These are phyloP conservation scores for Spizellomyces sp. DNA, from an alignment of 192 early-diverging fungal genomes.

Conservation along the genomic window DNA sequence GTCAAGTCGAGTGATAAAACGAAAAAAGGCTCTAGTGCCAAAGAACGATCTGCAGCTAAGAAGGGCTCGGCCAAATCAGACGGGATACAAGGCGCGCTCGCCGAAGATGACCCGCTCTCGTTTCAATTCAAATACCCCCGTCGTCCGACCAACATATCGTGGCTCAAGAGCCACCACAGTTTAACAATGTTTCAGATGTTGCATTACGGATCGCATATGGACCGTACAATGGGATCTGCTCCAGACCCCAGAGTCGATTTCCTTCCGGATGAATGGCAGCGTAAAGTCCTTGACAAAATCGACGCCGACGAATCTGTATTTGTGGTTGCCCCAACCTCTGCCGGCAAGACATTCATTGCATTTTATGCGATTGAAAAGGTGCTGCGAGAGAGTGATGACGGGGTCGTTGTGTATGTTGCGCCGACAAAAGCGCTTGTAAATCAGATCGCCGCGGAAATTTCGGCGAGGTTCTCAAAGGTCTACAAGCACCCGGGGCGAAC, in stretches of 20 bases:
- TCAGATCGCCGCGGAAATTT: slow-evolving; percentile 49
- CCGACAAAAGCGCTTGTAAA: slow-evolving; percentile 53
- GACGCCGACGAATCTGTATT: slow-evolving; percentile 46
- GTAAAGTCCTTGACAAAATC: slow-evolving; percentile 35
- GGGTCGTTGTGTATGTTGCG: slow-evolving; percentile 48
- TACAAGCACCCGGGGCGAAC: slow-evolving; percentile 26
- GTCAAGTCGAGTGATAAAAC: slow-evolving; percentile 1
- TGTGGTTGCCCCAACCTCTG: slow-evolving; percentile 45
- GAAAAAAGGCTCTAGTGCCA: background rate
- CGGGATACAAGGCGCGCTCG: background rate
- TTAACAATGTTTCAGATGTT: slow-evolving; percentile 35
- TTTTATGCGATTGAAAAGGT: slow-evolving; percentile 56
- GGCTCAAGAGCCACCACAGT: slow-evolving; percentile 16
- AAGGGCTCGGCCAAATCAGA: slow-evolving; percentile 5
- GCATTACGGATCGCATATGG: slow-evolving; percentile 36
- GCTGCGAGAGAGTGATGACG: slow-evolving; percentile 38
- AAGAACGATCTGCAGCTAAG: slow-evolving; percentile 4
- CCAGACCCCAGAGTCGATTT: slow-evolving; percentile 41
- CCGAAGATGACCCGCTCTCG: slow-evolving; percentile 14
- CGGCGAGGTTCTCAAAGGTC: slow-evolving; percentile 43
- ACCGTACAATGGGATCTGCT: slow-evolving; percentile 32
- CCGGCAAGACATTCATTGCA: slow-evolving; percentile 52
- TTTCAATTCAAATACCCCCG: slow-evolving; percentile 24
- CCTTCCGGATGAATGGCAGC: slow-evolving; percentile 47
- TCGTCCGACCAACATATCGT: slow-evolving; percentile 6